Conservation (phyloP, 805 yeast genomes). For the Spathaspora sp. region DNA sequence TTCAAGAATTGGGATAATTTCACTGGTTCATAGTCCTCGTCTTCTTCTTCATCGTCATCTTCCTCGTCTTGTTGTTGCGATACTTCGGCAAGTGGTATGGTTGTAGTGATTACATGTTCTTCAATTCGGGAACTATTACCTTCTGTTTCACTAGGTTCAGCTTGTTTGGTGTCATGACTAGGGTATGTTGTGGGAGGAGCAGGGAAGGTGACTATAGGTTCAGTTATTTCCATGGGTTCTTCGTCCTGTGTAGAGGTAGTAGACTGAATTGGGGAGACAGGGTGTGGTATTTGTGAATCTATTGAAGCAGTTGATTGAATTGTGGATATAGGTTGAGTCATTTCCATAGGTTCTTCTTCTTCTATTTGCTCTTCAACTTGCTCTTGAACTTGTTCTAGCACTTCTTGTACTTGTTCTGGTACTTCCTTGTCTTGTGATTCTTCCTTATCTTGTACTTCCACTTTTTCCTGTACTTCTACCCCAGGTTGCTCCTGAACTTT, state of each 20-base stretch:
- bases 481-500: too few relatives aligned
- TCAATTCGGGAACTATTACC: constrained; percentile 4
- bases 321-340: constrained; percentile 13
- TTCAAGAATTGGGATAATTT: constrained; percentile 35
- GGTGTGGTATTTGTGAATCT: background rate
- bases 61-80: constrained; percentile 5
- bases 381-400: too few relatives aligned
- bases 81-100: constrained; percentile 25
- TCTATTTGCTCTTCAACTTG: background rate
- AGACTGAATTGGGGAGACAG: too few relatives aligned
- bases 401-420: too few relatives aligned
- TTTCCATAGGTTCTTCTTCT: constrained; percentile 19
- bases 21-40: constrained; percentile 28
- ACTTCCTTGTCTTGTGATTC: too few relatives aligned
- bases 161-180: background rate
- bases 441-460: too few relatives aligned
- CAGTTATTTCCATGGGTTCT: background rate
- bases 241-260: too few relatives aligned
- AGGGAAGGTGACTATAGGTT: background rate
- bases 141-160: background rate
- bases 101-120: constrained; percentile 15
- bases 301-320: background rate
- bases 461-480: too few relatives aligned
- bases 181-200: background rate
- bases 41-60: constrained; percentile 13